These are phyloP conservation scores for Clarkia xantiana DNA, from an alignment of 345 rosid genomes.

Conservation along the genomic window DNA sequence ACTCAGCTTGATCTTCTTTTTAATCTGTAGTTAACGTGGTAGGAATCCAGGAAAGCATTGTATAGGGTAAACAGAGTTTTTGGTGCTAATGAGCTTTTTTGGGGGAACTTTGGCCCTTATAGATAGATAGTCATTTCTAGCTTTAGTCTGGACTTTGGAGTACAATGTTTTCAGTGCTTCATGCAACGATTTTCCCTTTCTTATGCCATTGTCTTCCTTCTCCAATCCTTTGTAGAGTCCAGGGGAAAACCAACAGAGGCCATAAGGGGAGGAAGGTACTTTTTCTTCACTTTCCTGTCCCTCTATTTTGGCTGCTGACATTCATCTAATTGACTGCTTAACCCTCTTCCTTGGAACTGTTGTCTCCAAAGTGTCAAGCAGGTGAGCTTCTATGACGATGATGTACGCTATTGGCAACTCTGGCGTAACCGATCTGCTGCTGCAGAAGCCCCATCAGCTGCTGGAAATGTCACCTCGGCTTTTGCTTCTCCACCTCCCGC, in stretches of 20 bases:
- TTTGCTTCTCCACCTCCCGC: slow-evolving; percentile 81
- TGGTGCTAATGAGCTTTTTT: too few species aligned
- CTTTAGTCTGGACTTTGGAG: too few species aligned
- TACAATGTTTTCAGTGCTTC: too few species aligned
- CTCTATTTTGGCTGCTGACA: not conserved
- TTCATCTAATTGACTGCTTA: not conserved
- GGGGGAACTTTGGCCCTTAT: too few species aligned
- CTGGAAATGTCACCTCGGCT: slow-evolving; percentile 61
- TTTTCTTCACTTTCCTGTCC: not conserved
- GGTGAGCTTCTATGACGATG: slow-evolving; percentile 89
- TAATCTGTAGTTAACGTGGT: too few species aligned
- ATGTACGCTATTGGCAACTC: slow-evolving; percentile 91
- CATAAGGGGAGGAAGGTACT: slow-evolving; percentile 87
- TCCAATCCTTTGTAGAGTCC: slow-evolving; percentile 24
- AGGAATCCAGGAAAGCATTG: too few species aligned
- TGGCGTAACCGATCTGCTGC: slow-evolving; percentile 90
- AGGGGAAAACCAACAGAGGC: slow-evolving; percentile 88
- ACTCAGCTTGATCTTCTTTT: not conserved
- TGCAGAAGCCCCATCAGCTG: slow-evolving; percentile 90
- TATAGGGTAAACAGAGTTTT: too few species aligned
- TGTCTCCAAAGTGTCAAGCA: slow-evolving; percentile 65
- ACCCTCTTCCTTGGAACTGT: slow-evolving; percentile 3
- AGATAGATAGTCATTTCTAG: not conserved
- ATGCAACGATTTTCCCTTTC: too few species aligned
- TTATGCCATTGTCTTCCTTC: not conserved